Evolutionary conservation across 768 basidiomycete species (phyloP), one percentile per base, ranked within the genome.

Genomic region (Boletus insuetus): DNA sequence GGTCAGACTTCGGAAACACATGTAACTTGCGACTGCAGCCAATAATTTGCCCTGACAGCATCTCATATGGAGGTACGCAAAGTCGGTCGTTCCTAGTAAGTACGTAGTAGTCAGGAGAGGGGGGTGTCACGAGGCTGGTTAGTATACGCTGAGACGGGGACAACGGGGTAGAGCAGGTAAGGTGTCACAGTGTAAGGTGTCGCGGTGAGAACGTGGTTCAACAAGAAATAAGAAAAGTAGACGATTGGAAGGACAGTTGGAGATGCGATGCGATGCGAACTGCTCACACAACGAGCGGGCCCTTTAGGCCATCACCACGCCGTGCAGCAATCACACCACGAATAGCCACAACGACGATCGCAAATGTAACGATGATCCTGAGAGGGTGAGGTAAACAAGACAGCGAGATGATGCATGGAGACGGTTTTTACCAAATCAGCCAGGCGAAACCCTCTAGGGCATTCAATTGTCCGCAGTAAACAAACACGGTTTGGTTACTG

Each of bases 391-490:
- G 48, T 51, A 37, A 38, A 35, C 41, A 17, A 48, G 20, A 41
- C 41, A 11, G n/a, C 22, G 24, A 24, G 3, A 40, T 16, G 3
- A 24, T 16, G 13, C 32, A 38, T 42, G 22, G 22, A 38, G 22
- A 19, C 17, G 19, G 3, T 19, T 19, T 71, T 58, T 58, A 89
- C 88, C 85, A 88, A 60, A 82, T 79, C 14, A 87, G 63, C 89
- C 90, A 92, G 9, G 87, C 82, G 62, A 91, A 91, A 19, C 74
- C 89, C 64, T 85, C 80, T 2, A 87, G 70, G 6, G 90, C 88
- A 51, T 90, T 91, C 34, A 91, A 73, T 63, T 92, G 90, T 29
- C 81, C 81, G 64, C 90, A 93, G 57, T 90, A 90, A 13, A 76
- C 71, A 58, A 82, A 81, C 13, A 67, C 59, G 13, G 68, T 69